Evolutionary conservation across 768 basidiomycete species (phyloP), one percentile per base, ranked within the genome.

Genomic region (Boletus rubroflammeus): DNA sequence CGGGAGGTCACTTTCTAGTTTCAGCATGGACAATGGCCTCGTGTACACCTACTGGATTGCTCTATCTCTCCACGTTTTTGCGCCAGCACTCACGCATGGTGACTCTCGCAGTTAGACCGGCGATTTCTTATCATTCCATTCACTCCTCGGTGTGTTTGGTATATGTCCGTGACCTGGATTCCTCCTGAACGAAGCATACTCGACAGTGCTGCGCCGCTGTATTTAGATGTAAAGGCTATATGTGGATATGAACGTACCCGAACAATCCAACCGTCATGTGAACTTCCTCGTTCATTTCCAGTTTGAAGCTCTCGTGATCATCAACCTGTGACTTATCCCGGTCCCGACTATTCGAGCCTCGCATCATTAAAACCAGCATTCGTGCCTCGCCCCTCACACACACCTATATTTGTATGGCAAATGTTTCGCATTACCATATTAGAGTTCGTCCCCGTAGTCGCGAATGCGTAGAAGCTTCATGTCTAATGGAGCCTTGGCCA

Each of bases 281-380:
- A 50, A 44, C 44, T 47, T n/a, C 32, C 28, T 31, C 38, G 40
- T 39, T 54, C 53, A 56, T 58, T 51, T 64, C 52, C 40, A 34
- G 38, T 14, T 38, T 29, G 38, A 47, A 43, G 11, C 21, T 47
- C 26, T 47, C 26, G 50, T 53, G 17, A 54, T 60, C 26, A 49
- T 42, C 35, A 40, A 8, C 35, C 32, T 51, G 50, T 35, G 46
- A 45, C 34, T 28, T 15, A 11, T 14, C 35, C 32, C 52, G 62
- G 54, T 31, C 35, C 52, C 48, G 57, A 42, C 49, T 3, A 48
- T 42, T 59, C 48, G 34, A 51, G 29, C 11, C 8, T 32, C 43
- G n/a, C 21, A n/a, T 21, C n/a, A 10, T 44, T 3, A 8, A 23
- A 13, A 19, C 19, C 44, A 21, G 1, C 21, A 35, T 26, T 34